These are phyloP conservation scores for Puccinia sorghi DNA, from an alignment of 1,284 basidiomycete species.

Conservation along the genomic window DNA sequence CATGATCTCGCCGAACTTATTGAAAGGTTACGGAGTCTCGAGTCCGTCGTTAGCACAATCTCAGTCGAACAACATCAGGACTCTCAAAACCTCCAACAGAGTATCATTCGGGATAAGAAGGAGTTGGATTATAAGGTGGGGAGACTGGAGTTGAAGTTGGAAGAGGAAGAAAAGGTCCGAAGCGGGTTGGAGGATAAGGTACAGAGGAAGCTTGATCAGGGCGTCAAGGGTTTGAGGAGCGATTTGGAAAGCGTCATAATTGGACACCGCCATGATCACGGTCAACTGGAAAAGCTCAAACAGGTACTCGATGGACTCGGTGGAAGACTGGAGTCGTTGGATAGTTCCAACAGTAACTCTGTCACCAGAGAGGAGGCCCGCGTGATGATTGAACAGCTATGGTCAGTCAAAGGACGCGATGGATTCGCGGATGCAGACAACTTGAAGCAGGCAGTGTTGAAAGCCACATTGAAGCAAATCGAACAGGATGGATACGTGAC, in stretches of 20 bases:
- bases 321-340: not conserved
- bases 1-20: slow-evolving; percentile 31
- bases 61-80: slow-evolving; percentile 27
- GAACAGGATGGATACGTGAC: slow-evolving; percentile 19
- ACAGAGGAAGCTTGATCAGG: not conserved
- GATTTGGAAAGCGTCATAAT: slow-evolving; percentile 22
- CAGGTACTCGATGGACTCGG: slow-evolving; percentile 14
- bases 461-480: slow-evolving; percentile 15
- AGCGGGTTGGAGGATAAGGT: slow-evolving; percentile 14
- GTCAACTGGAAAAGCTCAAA: slow-evolving; percentile 20
- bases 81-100: slow-evolving; percentile 10
- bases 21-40: slow-evolving; percentile 21
- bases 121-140: slow-evolving; percentile 31
- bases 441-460: slow-evolving; percentile 13
- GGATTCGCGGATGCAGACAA: not conserved
- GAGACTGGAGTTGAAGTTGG: slow-evolving; percentile 32
- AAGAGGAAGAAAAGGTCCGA: slow-evolving; percentile 27
- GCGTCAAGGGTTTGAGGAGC: slow-evolving; percentile 3
- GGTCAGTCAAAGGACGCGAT: slow-evolving; percentile 8
- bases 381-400: slow-evolving; percentile 29
- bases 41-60: slow-evolving; percentile 14
- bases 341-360: not conserved
- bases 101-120: slow-evolving; percentile 4
- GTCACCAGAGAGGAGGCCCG: slow-evolving; percentile 24
- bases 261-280: slow-evolving; percentile 30